Evolutionary conservation across 2,329 filamentous ascomycete species (phyloP), one percentile per base, ranked within the genome.

Genomic region (Ceratocystis colombiana): DNA sequence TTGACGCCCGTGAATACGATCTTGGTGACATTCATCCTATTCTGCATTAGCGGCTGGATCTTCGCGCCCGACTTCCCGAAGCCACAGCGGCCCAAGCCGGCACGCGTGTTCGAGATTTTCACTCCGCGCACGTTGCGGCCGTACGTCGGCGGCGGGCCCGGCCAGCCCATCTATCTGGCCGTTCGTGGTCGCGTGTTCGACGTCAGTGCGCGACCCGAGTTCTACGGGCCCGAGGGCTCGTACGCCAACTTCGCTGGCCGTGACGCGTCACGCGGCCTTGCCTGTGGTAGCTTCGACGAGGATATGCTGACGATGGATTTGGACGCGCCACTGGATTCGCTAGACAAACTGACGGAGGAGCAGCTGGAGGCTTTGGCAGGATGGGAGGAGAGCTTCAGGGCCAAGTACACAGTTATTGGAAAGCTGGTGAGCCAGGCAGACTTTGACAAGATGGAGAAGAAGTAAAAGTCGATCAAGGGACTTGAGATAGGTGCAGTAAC

Each of bases 371-470:
- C 91, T 62, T 78, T 96, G 75, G 80, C 82, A 71, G 90, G 89
- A 1, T 99, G 94, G 94, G 92, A 96, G 79, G 90, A 95, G 78
- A 82, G 91, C 70, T 99, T 99, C 75, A 78, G 82, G 68, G 89
- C 93, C 76, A 97, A 99, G 81, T 99, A 99, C 76, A 79, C 96
- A 28, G 85, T 97, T n/a, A 90, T 99, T 15, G 94, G 94, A 22
- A 88, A 85, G 77, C 76, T 99, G 72, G 88, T 96, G 28, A 76
- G 82, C 1, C 77, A 76, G 28, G 76, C 72, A 2, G 78, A 82
- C 25, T 77, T 70, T 66, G 59, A 69, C 61, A 68, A 64, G 65
- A 48, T 67, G 66, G 64, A 69, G 30, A 65, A 69, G 68, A 71
- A 70, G 67, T 68, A 30, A 59, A 28, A 28, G 30, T 2, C 10